phyloP scores from a whole-genome alignment of 805 yeast genomes.

The Candida sonorensis region DNA sequence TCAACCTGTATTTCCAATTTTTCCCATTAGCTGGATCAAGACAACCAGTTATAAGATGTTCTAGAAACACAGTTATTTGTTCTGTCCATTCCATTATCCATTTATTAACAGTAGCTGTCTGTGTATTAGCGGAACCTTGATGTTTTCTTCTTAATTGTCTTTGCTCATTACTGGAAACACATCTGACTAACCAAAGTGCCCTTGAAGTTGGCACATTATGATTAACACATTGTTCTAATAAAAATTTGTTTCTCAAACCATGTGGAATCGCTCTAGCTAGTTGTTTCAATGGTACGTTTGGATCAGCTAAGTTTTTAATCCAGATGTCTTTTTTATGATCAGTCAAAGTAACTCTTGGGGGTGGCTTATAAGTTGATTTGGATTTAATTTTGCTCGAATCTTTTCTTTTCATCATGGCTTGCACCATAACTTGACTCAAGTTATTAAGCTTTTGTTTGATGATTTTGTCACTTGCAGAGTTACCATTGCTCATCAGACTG shows the following conservation, averaged over 20 bases:
- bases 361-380: slow-evolving; percentile 62
- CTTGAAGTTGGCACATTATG: slow-evolving; percentile 69
- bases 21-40: slow-evolving; percentile 17
- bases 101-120: slow-evolving; percentile 37
- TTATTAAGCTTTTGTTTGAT: slow-evolving; percentile 26
- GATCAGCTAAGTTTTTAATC: slow-evolving; percentile 73
- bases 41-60: slow-evolving; percentile 39
- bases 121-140: slow-evolving; percentile 9
- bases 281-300: slow-evolving; percentile 55
- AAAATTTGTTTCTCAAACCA: slow-evolving; percentile 68
- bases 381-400: slow-evolving; percentile 37
- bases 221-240: slow-evolving; percentile 66
- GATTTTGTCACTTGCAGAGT: slow-evolving; percentile 6
- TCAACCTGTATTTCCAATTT: slow-evolving; percentile 43
- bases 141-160: slow-evolving; percentile 48
- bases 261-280: slow-evolving; percentile 83
- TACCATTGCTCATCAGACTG: not conserved
- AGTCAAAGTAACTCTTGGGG: slow-evolving; percentile 85
- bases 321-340: slow-evolving; percentile 81
- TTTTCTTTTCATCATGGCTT: slow-evolving; percentile 42
- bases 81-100: slow-evolving; percentile 91
- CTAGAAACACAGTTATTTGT: slow-evolving; percentile 60
- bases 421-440: slow-evolving; percentile 42
- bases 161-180: slow-evolving; percentile 77
- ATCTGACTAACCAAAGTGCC: slow-evolving; percentile 86